Percentiles rank a stretch among this genome's conserved stretches.
Conservation (phyloP, 495 filamentous ascomycete species). For the Aspergillus carlsbadensis region DNA sequence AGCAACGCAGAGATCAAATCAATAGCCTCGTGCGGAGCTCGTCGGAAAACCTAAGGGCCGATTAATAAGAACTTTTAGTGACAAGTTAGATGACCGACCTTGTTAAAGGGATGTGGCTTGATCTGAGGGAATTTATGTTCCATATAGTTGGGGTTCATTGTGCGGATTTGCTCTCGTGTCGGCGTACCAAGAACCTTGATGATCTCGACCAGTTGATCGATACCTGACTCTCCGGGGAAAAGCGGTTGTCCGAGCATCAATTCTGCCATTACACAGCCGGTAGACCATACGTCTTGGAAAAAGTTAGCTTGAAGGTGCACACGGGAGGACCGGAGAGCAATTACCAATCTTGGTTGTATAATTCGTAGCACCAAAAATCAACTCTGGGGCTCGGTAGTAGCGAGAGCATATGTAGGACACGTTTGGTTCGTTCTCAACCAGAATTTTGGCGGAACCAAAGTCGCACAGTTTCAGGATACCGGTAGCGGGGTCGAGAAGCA, state of each 20-base stretch:
- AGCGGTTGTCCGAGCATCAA: slow-evolving; percentile 98
- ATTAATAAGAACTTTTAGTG: too few species aligned
- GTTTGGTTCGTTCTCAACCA: slow-evolving; percentile 98
- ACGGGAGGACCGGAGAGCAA: slow-evolving; percentile 1
- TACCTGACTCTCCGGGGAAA: slow-evolving; percentile 98
- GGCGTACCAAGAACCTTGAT: slow-evolving; percentile 99
- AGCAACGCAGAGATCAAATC: slow-evolving; percentile 90
- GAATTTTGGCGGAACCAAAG: slow-evolving; percentile 97
- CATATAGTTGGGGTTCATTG: slow-evolving; percentile 99
- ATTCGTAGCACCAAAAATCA: slow-evolving; percentile 98
- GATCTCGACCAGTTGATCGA: slow-evolving; percentile 98
- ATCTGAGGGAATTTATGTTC: slow-evolving; percentile 99
- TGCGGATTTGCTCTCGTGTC: slow-evolving; percentile 97
- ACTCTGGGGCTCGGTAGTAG: slow-evolving; percentile 96
- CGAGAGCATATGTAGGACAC: slow-evolving; percentile 99
- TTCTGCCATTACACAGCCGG: slow-evolving; percentile 98
- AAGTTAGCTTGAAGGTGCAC: slow-evolving; percentile 18
- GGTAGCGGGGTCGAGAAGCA: slow-evolving; percentile 84
- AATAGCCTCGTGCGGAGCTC: slow-evolving; percentile 87
- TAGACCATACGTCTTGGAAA: slow-evolving; percentile 93
- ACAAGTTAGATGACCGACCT: too few species aligned
- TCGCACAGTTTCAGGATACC: slow-evolving; percentile 97
- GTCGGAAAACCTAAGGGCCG: slow-evolving; percentile 78
- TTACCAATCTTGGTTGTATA: slow-evolving; percentile 99
- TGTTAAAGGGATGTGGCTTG: slow-evolving; percentile 98